Percentiles rank a stretch among this genome's conserved stretches.
These are phyloP conservation scores for Citrus inodora DNA, from an alignment of 345 rosid species.

Conservation along the genomic window DNA sequence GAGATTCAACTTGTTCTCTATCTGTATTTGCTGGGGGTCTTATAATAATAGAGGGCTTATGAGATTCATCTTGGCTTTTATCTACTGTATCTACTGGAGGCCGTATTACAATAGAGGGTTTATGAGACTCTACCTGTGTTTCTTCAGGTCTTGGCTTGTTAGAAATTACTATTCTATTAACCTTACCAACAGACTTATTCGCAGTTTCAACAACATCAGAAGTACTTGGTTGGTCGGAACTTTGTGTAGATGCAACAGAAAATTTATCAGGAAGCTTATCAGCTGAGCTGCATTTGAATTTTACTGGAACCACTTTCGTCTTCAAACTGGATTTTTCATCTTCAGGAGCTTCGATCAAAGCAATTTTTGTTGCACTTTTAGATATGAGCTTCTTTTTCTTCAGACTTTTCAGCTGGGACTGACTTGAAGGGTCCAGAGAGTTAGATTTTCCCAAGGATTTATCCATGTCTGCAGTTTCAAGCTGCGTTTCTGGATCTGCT, in stretches of 20 bases:
- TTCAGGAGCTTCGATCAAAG: constrained; percentile 50
- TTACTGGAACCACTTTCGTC: constrained; percentile 64
- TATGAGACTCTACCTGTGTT: constrained; percentile 55
- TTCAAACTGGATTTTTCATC: constrained; percentile 50
- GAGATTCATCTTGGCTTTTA: constrained; percentile 55
- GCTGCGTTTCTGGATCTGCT: constrained; percentile 68
- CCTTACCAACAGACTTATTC: constrained; percentile 46
- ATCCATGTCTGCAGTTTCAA: constrained; percentile 50
- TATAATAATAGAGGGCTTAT: constrained; percentile 54
- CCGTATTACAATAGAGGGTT: constrained; percentile 73
- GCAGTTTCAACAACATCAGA: constrained; percentile 51
- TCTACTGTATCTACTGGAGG: constrained; percentile 60
- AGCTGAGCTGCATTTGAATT: constrained; percentile 63
- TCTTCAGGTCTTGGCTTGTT: constrained; percentile 65
- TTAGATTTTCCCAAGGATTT: constrained; percentile 51
- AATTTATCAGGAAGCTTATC: constrained; percentile 53
- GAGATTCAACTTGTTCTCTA: constrained; percentile 53
- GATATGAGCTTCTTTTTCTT: constrained; percentile 61
- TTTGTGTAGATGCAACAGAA: constrained; percentile 42
- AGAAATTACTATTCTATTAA: constrained; percentile 68
- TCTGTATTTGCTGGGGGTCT: constrained; percentile 55
- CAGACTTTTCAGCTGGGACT: constrained; percentile 46
- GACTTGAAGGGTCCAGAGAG: constrained; percentile 51
- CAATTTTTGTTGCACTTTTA: constrained; percentile 44
- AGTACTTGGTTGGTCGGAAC: constrained; percentile 45